Base-by-base conservation (phyloP, 2,329 filamentous ascomycete species). In the Sporothrix variecibatus region DNA sequence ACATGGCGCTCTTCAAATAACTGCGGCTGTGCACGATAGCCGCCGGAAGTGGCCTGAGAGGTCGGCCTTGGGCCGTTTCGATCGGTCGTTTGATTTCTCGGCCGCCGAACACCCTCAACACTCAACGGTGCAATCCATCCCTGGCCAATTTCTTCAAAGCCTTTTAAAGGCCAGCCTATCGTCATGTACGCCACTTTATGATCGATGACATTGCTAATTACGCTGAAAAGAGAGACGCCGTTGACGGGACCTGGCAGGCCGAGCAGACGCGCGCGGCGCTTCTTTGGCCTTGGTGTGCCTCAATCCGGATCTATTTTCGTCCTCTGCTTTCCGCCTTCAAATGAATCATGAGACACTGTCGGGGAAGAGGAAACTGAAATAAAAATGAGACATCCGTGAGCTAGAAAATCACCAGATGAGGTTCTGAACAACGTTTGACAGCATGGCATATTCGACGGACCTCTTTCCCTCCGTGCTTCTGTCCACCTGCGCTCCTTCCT, bases 21-120 rank as follows among this genome's bases (percentile, higher is more conserved):
- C 28, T 53, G 67, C 67, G 67, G 67, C 67, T 69, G 67, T 69
- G 46, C 28, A 38, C 67, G 67, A 38, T 69, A 69, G 46, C 67
- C 67, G 67, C 67, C 67, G 46, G 67, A 2, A 26, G 26, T 68
- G 65, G 65, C 26, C 65, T 68, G 17, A 17, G 11, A 49, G 43
- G 43, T 15, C 43, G 43, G 64, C 23, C 40, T 43, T 17, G 6
- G 67, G 28, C 17, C 23, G 67, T 11, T 46, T 69, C 28, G 26
- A 31, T 12, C 34, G 20, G 58, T 40, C 58, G 62, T 15, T 20
- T 46, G 38, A 43, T 6, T 51, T 26, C 31, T 51, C 65, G 43
- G 65, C 65, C 17, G 34, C 64, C 62, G 62, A 9, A 8, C 23
- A n/a, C 40, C 7, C 17, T 34, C 23, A 26, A 12, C 15, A 26